These are phyloP conservation scores for Beta vulgaris DNA, from an alignment of 148 eudicot genomes.

Conservation along the genomic window DNA sequence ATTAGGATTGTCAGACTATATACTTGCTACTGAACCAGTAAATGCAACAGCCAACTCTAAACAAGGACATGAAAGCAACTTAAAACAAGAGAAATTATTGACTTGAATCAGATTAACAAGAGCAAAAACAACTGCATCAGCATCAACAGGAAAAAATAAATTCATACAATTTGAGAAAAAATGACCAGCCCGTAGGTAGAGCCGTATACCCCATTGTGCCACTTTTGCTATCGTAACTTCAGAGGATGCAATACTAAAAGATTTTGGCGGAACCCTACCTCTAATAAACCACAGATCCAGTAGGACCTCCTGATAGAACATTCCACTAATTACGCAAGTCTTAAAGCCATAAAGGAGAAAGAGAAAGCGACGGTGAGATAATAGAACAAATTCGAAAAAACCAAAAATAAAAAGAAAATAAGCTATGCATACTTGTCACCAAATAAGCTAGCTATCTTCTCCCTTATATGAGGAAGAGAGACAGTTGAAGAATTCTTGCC, in stretches of 20 bases:
- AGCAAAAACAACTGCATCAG: neutral
- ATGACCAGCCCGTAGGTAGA: neutral
- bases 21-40: neutral
- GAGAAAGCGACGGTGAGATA: neutral
- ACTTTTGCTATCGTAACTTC: neutral
- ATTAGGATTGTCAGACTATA: neutral
- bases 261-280: neutral
- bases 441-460: slow-evolving; percentile 11
- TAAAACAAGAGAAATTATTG: neutral
- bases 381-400: neutral
- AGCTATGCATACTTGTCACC: slow-evolving; percentile 20
- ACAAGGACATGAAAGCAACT: neutral
- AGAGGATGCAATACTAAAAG: neutral
- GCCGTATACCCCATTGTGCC: neutral
- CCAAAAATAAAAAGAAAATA: neutral
- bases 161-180: neutral
- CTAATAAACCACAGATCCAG: neutral
- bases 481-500: slow-evolving; percentile 18
- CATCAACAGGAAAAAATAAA: neutral
- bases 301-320: neutral
- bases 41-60: neutral
- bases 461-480: slow-evolving; percentile 18
- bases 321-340: neutral
- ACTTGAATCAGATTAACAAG: neutral
- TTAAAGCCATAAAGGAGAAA: neutral